Evolutionary conservation across 805 yeast species (phyloP).

Genomic region (Saccharomycopsis capsularis): DNA sequence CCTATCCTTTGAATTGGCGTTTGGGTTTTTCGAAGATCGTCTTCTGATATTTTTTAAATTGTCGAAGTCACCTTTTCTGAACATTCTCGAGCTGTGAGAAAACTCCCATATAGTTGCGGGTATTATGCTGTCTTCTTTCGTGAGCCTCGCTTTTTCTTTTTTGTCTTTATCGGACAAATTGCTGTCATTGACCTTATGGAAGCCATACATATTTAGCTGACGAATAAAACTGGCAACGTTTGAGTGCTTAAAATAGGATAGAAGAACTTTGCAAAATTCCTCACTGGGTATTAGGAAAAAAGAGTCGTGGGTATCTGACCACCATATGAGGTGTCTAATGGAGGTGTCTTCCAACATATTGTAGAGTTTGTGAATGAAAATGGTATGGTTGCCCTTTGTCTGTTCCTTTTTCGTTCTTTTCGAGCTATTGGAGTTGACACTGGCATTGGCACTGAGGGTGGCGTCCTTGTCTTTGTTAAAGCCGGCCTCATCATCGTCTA

Average conservation of each 20-base stretch:
- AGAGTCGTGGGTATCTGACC: constrained; percentile 66
- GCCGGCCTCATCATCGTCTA: too few relatives aligned
- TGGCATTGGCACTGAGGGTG: background rate
- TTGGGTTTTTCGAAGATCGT: constrained; percentile 44
- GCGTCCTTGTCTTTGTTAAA: too few relatives aligned
- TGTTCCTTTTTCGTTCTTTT: background rate
- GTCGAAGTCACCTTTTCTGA: constrained; percentile 76
- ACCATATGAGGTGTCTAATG: constrained; percentile 73
- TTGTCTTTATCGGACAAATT: constrained; percentile 13
- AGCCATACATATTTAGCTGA: constrained; percentile 77
- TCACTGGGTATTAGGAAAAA: constrained; percentile 82
- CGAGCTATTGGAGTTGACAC: too few relatives aligned
- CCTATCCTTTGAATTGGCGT: constrained; percentile 1
- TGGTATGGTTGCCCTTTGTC: background rate
- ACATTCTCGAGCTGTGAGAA: constrained; percentile 70
- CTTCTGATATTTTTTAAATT: constrained; percentile 71
- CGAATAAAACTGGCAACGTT: constrained; percentile 75
- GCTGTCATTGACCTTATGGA: constrained; percentile 58
- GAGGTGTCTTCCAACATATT: constrained; percentile 79
- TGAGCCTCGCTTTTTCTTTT: background rate
- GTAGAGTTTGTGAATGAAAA: constrained; percentile 84
- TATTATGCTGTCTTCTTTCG: constrained; percentile 12
- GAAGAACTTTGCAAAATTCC: constrained; percentile 68
- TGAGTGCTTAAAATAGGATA: constrained; percentile 69
- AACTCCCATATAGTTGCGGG: constrained; percentile 65